These are phyloP conservation scores for Jaapia argillacea DNA, from an alignment of 768 basidiomycete genomes.

Conservation along the genomic window DNA sequence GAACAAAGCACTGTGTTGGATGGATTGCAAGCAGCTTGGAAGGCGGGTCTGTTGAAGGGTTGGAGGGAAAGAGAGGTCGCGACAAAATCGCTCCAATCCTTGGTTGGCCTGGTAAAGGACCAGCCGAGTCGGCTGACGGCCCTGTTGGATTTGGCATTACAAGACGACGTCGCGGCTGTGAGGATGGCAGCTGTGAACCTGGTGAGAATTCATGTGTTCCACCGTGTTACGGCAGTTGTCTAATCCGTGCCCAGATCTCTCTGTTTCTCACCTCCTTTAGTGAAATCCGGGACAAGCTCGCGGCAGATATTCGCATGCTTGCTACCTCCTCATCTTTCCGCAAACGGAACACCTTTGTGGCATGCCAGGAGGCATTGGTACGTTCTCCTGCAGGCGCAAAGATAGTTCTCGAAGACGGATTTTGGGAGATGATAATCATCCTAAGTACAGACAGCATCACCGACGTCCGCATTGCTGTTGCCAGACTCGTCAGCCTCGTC, in stretches of 20 bases:
- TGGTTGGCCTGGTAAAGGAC: conserved; percentile 32
- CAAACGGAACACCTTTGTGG: conserved; percentile 13
- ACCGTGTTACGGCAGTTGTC: too few relatives aligned
- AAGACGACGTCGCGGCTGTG: conserved; percentile 78
- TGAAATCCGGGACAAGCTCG: neutral
- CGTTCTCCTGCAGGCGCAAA: conserved; percentile 21
- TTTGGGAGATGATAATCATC: conserved; percentile 43
- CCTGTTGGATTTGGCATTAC: conserved; percentile 52
- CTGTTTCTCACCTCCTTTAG: conserved; percentile 9
- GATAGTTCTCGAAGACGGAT: conserved; percentile 33
- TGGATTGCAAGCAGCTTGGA: conserved; percentile 44
- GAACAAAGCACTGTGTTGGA: conserved; percentile 26
- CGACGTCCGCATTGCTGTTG: conserved; percentile 79
- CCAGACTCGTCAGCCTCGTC: conserved; percentile 55
- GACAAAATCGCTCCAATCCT: conserved; percentile 41
- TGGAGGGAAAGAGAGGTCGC: conserved; percentile 82
- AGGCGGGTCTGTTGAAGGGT: conserved; percentile 42
- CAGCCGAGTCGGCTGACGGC: conserved; percentile 36
- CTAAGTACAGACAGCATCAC: conserved; percentile 62
- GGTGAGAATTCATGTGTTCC: too few relatives aligned
- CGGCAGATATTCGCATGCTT: conserved; percentile 8
- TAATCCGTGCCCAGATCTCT: conserved; percentile 6
- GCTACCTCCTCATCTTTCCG: conserved; percentile 5
- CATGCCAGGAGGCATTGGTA: conserved; percentile 59
- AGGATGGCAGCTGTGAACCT: conserved; percentile 60